These are phyloP conservation scores for Tetragonia tetragonoides DNA, from an alignment of 148 eudicot genomes.

Conservation along the genomic window DNA sequence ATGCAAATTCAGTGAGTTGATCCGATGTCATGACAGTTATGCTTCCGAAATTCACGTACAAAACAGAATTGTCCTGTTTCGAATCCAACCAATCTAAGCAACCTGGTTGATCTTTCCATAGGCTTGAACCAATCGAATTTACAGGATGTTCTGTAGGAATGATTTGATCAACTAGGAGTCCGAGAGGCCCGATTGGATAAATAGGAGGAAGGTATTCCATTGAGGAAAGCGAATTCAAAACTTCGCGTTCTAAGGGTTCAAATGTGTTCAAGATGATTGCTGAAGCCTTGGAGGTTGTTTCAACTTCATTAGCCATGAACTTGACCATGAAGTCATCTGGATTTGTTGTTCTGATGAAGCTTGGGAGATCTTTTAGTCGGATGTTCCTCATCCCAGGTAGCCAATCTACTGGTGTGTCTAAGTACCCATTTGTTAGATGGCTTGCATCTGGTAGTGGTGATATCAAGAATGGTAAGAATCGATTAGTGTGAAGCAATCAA, in stretches of 20 bases:
- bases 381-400: constrained; percentile 16
- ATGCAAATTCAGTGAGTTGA: constrained; percentile 50
- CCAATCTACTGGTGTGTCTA: constrained; percentile 31
- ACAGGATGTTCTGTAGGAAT: constrained; percentile 11
- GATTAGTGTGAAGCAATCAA: neutral
- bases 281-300: constrained; percentile 28
- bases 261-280: constrained; percentile 55
- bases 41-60: constrained; percentile 41
- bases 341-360: constrained; percentile 51
- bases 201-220: constrained; percentile 21
- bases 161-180: constrained; percentile 21
- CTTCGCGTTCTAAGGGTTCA: constrained; percentile 42
- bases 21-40: constrained; percentile 35
- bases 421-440: constrained; percentile 47
- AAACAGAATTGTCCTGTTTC: constrained; percentile 37
- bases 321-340: constrained; percentile 43
- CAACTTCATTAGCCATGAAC: constrained; percentile 18
- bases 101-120: constrained; percentile 49
- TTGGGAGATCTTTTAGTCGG: constrained; percentile 31
- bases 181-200: constrained; percentile 45
- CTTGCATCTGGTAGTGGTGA: constrained; percentile 32
- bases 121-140: constrained; percentile 36
- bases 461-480: too few species aligned
- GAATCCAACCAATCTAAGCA: constrained; percentile 55
- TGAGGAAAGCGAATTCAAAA: constrained; percentile 29